Percentiles rank a stretch among this genome's conserved stretches.
These are phyloP conservation scores for Linum tenue DNA, from an alignment of 345 rosid genomes.

Conservation along the genomic window DNA sequence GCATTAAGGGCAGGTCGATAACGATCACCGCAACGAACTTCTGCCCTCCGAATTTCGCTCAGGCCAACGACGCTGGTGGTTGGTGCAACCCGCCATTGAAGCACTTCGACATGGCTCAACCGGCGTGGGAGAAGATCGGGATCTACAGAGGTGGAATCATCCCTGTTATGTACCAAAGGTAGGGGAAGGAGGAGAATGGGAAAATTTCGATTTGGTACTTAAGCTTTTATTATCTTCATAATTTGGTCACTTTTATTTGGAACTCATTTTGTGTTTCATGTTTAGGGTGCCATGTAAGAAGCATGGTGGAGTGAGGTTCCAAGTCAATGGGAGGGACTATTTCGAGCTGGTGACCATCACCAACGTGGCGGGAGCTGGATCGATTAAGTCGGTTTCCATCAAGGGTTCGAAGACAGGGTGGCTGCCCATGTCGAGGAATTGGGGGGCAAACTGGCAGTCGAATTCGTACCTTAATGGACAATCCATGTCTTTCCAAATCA, in stretches of 20 bases:
- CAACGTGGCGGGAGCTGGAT: not conserved
- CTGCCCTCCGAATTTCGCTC: slow-evolving; percentile 25
- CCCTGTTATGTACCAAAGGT: slow-evolving; percentile 2
- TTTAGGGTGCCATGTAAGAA: slow-evolving; percentile 3
- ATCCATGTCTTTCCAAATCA: not conserved
- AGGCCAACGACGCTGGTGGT: not conserved
- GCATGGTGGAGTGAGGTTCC: slow-evolving; percentile 1
- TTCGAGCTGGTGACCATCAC: not conserved
- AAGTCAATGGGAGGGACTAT: not conserved
- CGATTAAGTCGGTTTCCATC: not conserved
- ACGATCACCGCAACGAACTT: slow-evolving; percentile 26
- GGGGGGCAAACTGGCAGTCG: slow-evolving; percentile 2
- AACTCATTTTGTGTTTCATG: not conserved
- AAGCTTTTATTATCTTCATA: too few relatives aligned
- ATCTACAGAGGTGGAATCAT: slow-evolving; percentile 3
- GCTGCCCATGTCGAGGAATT: not conserved
- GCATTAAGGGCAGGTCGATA: slow-evolving; percentile 16
- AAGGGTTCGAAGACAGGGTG: slow-evolving; percentile 2
- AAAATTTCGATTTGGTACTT: not conserved
- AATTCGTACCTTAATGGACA: not conserved
- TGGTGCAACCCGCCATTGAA: slow-evolving; percentile 4
- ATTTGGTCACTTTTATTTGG: not conserved
- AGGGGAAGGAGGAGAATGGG: not conserved
- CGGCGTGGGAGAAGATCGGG: slow-evolving; percentile 6
- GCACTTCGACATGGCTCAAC: slow-evolving; percentile 6